Base-by-base conservation (phyloP, 768 basidiomycete genomes). In the Boletellus emodensis region DNA sequence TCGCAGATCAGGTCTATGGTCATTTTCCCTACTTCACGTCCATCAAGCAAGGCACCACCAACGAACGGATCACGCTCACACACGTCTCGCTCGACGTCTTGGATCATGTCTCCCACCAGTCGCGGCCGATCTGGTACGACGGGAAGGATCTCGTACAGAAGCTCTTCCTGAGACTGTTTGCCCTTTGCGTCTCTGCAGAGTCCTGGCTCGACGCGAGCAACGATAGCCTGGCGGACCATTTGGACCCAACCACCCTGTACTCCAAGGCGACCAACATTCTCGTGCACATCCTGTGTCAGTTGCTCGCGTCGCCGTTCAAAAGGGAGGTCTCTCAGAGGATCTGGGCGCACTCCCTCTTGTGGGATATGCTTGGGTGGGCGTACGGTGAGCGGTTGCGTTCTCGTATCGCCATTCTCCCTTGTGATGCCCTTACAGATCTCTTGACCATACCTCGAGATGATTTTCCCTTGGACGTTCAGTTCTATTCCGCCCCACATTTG, bases 41-140 rank as follows among this genome's bases (percentile, higher is more conserved):
- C 30, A 69, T 76, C 22, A 65, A 72, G 2, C 87, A 83, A 80
- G 70, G 68, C 37, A 72, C 75, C 11, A 72, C 81, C 56, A 74
- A 80, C 56, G 83, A 85, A 59, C 82, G 79, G 56, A 71, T 82
- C 48, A 73, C 70, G 48, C 69, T 85, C 55, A 76, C 77, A 4
- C 77, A 81, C 37, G 64, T 75, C 12, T 75, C 79, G 6, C 66
- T 87, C 40, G 76, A 81, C 22, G 70, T 85, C 43, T 71, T 87
- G 49, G 70, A 73, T 54, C 72, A 75, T 49, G 73, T 77, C 22
- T 75, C 79, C n/a, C 66, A 62, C 53, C 72, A 73, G 35, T 75
- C 79, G 12, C 76, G 80, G 44, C 72, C 71, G 9, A 67, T 85
- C n/a, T 83, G 77, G 59, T 64, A 66, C 36, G 71, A 71, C 20